Evolutionary conservation across 306 rosid genomes (phyloP).

Genomic region (Citrullus mucosospermus): DNA sequence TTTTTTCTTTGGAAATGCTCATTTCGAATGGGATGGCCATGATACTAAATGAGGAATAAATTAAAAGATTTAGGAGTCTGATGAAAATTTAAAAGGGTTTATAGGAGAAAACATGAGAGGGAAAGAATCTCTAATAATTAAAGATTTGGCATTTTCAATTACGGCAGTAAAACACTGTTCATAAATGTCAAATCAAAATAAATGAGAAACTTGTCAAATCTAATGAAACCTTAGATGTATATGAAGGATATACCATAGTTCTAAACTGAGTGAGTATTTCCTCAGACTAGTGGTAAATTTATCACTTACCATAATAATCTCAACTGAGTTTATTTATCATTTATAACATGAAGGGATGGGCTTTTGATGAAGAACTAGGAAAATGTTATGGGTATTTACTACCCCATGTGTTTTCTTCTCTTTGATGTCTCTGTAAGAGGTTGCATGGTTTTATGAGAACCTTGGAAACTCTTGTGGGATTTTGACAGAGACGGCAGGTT

Average conservation of each 20-base stretch:
- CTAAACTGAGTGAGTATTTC: neutral
- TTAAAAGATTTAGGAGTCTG: neutral
- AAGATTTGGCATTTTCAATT: neutral
- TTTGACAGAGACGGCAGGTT: conserved; percentile 21
- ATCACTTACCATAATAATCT: neutral
- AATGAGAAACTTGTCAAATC: neutral
- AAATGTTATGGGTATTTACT: conserved; percentile 28
- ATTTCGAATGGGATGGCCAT: neutral
- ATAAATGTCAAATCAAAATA: neutral
- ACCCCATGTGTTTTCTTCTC: conserved; percentile 51
- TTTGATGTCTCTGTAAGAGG: conserved; percentile 29
- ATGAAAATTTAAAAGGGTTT: neutral
- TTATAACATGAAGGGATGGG: conserved; percentile 42
- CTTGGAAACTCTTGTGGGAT: conserved; percentile 19
- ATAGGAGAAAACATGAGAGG: neutral
- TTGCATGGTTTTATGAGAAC: conserved; percentile 39
- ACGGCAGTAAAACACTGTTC: neutral
- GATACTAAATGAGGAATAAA: neutral
- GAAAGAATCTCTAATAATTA: neutral
- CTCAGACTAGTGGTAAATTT: neutral
- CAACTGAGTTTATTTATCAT: neutral
- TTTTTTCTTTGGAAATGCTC: neutral
- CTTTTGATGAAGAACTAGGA: conserved; percentile 12
- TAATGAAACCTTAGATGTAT: neutral
- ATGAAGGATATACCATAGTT: neutral